phyloP scores from a whole-genome alignment of 176 grass and related monocot species.

The Elymus sibiricus region DNA sequence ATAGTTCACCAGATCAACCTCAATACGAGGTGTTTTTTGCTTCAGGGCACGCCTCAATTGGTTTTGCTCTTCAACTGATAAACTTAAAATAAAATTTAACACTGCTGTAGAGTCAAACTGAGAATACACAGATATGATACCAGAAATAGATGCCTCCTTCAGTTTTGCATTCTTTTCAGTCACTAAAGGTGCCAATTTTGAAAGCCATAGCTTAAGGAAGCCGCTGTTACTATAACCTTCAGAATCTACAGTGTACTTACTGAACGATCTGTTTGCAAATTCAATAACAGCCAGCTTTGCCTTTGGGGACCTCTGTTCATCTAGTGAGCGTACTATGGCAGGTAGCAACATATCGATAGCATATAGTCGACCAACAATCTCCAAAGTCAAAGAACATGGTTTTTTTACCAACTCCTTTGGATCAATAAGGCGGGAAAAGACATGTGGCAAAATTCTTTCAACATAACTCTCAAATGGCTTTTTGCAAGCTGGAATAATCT shows the following conservation, averaged over 20 bases:
- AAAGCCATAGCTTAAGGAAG: conserved; percentile 97
- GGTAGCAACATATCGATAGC: conserved; percentile 93
- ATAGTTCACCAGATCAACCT: conserved; percentile 99
- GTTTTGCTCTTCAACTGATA: conserved; percentile 96
- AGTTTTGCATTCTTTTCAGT: conserved; percentile 95
- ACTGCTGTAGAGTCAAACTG: conserved; percentile 95
- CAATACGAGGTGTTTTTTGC: conserved; percentile 94
- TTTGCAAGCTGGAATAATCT: conserved; percentile 95
- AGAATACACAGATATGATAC: conserved; percentile 93
- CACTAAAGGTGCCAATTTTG: conserved; percentile 89
- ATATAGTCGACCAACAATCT: conserved; percentile 83
- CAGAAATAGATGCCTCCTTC: conserved; percentile 94
- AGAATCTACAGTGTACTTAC: conserved; percentile 74
- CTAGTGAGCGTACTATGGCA: conserved; percentile 82
- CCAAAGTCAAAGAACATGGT: conserved; percentile 75
- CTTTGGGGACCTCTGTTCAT: conserved; percentile 94
- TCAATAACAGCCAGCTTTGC: conserved; percentile 96
- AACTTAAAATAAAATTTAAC: conserved; percentile 96
- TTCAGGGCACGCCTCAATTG: conserved; percentile 89
- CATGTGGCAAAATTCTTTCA: conserved; percentile 84
- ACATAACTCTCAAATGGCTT: conserved; percentile 88
- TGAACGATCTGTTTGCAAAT: conserved; percentile 87
- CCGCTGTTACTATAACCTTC: conserved; percentile 90
- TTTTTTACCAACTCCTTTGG: conserved; percentile 94
- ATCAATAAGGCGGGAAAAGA: conserved; percentile 92